Conservation (phyloP, 1,284 basidiomycete genomes). For the Ustilago xerochloae region DNA sequence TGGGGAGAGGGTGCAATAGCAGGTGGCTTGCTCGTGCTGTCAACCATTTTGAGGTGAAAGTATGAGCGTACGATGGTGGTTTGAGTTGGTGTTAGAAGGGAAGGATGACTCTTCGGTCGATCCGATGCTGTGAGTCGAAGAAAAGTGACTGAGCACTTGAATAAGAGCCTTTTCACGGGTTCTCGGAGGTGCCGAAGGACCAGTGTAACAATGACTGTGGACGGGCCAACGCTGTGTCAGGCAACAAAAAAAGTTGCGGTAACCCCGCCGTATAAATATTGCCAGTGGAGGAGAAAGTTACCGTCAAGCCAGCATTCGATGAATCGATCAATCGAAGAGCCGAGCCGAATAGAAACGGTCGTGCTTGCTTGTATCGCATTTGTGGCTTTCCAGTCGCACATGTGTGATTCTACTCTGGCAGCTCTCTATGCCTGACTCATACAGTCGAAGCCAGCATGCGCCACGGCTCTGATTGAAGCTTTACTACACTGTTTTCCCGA, state of each 20-base stretch:
- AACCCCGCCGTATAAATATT: too few species aligned
- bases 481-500: too few species aligned
- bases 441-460: too few species aligned
- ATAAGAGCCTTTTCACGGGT: neutral
- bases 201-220: neutral
- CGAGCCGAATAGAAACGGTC: too few species aligned
- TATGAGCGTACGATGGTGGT: neutral
- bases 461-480: too few species aligned
- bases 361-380: too few species aligned
- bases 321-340: too few species aligned
- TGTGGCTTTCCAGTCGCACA: too few species aligned
- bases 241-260: neutral
- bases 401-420: too few species aligned
- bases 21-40: conserved; percentile 16
- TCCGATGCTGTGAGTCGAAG: neutral
- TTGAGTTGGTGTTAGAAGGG: neutral
- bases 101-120: neutral
- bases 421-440: too few species aligned
- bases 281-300: neutral
- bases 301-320: neutral
- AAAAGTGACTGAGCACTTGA: neutral
- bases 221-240: neutral
- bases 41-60: conserved; percentile 8
- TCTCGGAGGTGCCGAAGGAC: neutral
- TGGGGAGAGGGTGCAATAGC: neutral